Conservation (phyloP, 495 filamentous ascomycete genomes). For the Neurospora intermedia region DNA sequence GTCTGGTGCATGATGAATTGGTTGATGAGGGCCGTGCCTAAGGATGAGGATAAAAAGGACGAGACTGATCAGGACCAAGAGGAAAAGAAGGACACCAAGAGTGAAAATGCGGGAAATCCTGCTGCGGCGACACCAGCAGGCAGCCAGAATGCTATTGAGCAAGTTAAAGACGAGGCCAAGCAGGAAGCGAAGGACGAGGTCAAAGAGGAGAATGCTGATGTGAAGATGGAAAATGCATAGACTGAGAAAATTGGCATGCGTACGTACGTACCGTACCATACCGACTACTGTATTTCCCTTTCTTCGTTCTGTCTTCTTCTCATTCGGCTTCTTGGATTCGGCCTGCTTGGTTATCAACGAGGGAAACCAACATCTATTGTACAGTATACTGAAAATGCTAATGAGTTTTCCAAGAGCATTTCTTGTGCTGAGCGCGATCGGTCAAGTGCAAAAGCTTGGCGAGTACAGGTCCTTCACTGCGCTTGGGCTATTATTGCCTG, state of each 20-base stretch:
- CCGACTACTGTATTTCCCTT: not conserved
- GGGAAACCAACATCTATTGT: not conserved
- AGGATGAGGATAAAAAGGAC: constrained; percentile 14
- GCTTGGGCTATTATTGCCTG: not conserved
- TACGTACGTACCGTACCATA: not conserved
- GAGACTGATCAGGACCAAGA: not conserved
- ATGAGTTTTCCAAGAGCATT: not conserved
- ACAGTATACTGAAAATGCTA: not conserved
- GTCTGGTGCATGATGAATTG: constrained; percentile 70
- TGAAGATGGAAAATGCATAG: constrained; percentile 25
- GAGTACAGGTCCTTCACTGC: not conserved
- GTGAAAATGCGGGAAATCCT: not conserved
- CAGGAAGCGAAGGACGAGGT: constrained; percentile 23
- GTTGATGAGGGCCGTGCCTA: constrained; percentile 42
- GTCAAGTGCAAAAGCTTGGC: not conserved
- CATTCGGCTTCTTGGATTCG: not conserved
- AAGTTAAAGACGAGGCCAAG: constrained; percentile 31
- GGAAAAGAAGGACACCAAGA: not conserved
- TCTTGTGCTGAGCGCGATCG: not conserved
- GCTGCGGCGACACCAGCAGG: not conserved
- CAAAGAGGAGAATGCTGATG: constrained; percentile 17
- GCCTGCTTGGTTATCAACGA: not conserved
- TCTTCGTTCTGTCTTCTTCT: not conserved
- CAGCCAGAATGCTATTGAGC: not conserved
- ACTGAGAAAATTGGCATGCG: not conserved